These are phyloP conservation scores for Mortierella sp. DNA, from an alignment of 371 early-diverging fungal species.

Conservation along the genomic window DNA sequence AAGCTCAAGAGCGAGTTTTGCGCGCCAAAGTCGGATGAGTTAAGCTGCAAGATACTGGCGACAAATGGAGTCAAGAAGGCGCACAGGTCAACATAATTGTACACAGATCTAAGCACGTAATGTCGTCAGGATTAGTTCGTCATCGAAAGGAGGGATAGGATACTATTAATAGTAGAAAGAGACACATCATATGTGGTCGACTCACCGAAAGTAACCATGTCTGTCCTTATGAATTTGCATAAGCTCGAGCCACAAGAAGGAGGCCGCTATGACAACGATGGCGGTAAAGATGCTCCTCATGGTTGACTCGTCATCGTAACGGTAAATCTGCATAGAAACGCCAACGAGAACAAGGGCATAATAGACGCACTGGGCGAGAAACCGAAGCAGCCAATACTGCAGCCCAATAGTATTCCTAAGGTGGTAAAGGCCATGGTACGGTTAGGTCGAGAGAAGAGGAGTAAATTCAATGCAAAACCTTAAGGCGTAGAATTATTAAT, in stretches of 20 bases:
- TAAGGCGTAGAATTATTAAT: neutral
- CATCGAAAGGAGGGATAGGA: no score
- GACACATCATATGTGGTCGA: no score
- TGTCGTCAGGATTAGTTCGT: no score
- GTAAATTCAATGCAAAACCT: neutral
- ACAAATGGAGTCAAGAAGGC: conserved; percentile 5
- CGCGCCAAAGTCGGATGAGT: neutral
- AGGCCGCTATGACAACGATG: neutral
- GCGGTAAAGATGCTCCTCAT: conserved; percentile 11
- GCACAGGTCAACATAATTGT: conserved; percentile 17
- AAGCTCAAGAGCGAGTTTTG: conserved; percentile 15
- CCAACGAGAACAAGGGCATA: conserved; percentile 19
- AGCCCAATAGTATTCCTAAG: conserved; percentile 39
- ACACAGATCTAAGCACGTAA: conserved; percentile 9
- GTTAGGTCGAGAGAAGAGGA: neutral
- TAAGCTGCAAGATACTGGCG: conserved; percentile 15
- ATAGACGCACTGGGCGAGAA: conserved; percentile 17
- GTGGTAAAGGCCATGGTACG: neutral
- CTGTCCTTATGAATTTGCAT: neutral
- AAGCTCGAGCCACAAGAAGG: conserved; percentile 31
- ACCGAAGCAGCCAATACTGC: conserved; percentile 27
- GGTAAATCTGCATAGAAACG: conserved; percentile 20
- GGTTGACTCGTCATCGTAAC: neutral
- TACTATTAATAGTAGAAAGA: no score
- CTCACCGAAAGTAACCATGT: conserved; percentile 15